phyloP scores from a whole-genome alignment of 2,329 filamentous ascomycete genomes.

The Calonectria pseudoturangicola region DNA sequence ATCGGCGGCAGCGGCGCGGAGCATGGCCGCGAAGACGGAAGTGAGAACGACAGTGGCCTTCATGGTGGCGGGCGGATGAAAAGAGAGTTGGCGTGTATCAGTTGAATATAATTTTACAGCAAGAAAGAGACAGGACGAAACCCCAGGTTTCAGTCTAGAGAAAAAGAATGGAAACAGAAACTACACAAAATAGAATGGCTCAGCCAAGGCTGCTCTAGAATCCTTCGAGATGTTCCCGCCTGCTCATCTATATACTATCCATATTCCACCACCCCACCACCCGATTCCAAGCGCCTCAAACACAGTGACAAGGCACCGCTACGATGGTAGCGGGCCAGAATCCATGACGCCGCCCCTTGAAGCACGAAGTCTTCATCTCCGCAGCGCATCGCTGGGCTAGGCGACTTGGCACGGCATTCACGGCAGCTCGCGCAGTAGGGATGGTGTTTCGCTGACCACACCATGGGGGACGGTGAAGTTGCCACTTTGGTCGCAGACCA shows the following conservation, averaged over 20 bases:
- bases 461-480: slow-evolving; percentile 15
- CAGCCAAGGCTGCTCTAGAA: slow-evolving; percentile 20
- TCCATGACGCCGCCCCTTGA: slow-evolving; percentile 22
- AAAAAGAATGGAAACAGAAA: slow-evolving; percentile 9
- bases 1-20: slow-evolving; percentile 63
- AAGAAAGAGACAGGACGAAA: slow-evolving; percentile 24
- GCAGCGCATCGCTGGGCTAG: slow-evolving; percentile 3
- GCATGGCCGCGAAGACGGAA: slow-evolving; percentile 50
- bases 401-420: slow-evolving; percentile 47
- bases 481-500: not conserved
- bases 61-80: slow-evolving; percentile 25
- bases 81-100: not conserved
- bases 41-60: slow-evolving; percentile 45
- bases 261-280: not conserved
- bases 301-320: slow-evolving; percentile 6
- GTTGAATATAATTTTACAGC: not conserved
- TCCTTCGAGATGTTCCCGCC: not conserved
- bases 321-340: slow-evolving; percentile 1
- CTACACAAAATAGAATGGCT: slow-evolving; percentile 17
- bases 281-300: not conserved
- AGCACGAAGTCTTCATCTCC: slow-evolving; percentile 29
- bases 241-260: slow-evolving; percentile 25
- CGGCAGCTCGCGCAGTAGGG: slow-evolving; percentile 37
- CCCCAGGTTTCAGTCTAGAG: slow-evolving; percentile 25
- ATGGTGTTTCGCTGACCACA: slow-evolving; percentile 21